Percentiles rank a stretch among this genome's conserved stretches.
Evolutionary conservation across 2,329 filamentous ascomycete species (phyloP).

Genomic region (Xylaria sp.): DNA sequence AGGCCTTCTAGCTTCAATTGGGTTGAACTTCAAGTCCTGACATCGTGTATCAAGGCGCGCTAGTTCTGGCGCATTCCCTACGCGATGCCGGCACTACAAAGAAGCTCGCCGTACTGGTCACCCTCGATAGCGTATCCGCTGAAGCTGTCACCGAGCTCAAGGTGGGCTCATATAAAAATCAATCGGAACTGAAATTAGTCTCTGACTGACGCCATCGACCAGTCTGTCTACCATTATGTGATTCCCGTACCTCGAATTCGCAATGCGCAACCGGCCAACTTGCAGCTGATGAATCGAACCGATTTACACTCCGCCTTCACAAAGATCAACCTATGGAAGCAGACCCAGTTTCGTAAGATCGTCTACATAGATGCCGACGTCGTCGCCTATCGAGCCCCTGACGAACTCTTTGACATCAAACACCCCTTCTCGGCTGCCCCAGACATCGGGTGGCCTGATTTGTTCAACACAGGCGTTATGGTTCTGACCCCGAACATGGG

Average conservation of each 20-base stretch:
- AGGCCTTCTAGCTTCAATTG: slow-evolving; percentile 47
- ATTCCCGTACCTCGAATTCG: slow-evolving; percentile 84
- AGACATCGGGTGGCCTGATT: slow-evolving; percentile 97
- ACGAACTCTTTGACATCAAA: slow-evolving; percentile 83
- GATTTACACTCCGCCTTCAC: slow-evolving; percentile 95
- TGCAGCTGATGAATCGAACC: slow-evolving; percentile 89
- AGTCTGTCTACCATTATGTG: slow-evolving; percentile 88
- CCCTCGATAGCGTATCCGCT: slow-evolving; percentile 78
- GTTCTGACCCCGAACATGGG: slow-evolving; percentile 85
- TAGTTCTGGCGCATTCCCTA: slow-evolving; percentile 93
- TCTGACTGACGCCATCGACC: slow-evolving; percentile 33
- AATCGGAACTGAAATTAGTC: slow-evolving; percentile 16
- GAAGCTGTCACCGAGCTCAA: slow-evolving; percentile 82
- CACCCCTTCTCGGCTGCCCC: slow-evolving; percentile 77
- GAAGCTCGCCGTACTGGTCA: slow-evolving; percentile 86
- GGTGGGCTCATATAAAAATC: slow-evolving; percentile 57
- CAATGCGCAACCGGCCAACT: slow-evolving; percentile 81
- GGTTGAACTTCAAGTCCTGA: slow-evolving; percentile 34
- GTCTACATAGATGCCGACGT: slow-evolving; percentile 96
- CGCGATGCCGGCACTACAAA: slow-evolving; percentile 88
- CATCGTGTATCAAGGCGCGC: slow-evolving; percentile 70
- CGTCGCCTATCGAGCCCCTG: slow-evolving; percentile 87
- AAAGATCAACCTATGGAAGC: slow-evolving; percentile 94
- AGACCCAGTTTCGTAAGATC: slow-evolving; percentile 88
- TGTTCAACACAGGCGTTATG: slow-evolving; percentile 99